Percentiles rank a stretch among this genome's conserved stretches.
Conservation (phyloP, 1,284 basidiomycete genomes). For the Boletellus deceptivus region DNA sequence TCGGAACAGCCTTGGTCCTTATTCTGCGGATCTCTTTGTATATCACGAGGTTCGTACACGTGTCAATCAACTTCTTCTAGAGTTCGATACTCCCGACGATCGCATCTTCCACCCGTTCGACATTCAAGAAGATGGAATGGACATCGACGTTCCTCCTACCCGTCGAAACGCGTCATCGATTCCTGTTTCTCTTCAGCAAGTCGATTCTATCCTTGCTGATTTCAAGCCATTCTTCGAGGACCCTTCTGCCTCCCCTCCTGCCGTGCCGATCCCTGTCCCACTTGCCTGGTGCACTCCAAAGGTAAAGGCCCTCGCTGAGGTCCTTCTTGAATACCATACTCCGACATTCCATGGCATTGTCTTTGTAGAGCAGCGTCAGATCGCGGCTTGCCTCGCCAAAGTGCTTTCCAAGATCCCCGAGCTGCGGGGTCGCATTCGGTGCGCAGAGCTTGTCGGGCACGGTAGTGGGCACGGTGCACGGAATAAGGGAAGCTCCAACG, state of each 20-base stretch:
- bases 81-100: constrained; percentile 22
- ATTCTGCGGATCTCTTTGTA: constrained; percentile 60
- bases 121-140: constrained; percentile 24
- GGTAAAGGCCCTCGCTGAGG: constrained; percentile 55
- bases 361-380: constrained; percentile 80
- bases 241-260: constrained; percentile 17
- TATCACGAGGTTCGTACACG: constrained; percentile 56
- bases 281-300: constrained; percentile 73
- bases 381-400: constrained; percentile 67
- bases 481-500: constrained; percentile 19
- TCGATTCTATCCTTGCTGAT: constrained; percentile 50
- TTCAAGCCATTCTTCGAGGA: constrained; percentile 52
- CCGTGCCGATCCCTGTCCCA: constrained; percentile 43
- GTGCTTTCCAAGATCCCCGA: constrained; percentile 59
- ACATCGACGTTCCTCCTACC: constrained; percentile 21
- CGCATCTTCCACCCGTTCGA: constrained; percentile 12
- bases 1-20: constrained; percentile 49
- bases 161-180: constrained; percentile 20
- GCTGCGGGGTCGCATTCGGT: constrained; percentile 54
- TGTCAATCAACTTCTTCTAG: constrained; percentile 38
- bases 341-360: constrained; percentile 73
- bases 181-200: constrained; percentile 41
- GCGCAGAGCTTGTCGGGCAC: constrained; percentile 70
- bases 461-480: constrained; percentile 39
- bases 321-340: constrained; percentile 55